Evolutionary conservation across 2,329 filamentous ascomycete species (phyloP), one percentile per base, ranked within the genome.

Genomic region (Alternaria gaisen): DNA sequence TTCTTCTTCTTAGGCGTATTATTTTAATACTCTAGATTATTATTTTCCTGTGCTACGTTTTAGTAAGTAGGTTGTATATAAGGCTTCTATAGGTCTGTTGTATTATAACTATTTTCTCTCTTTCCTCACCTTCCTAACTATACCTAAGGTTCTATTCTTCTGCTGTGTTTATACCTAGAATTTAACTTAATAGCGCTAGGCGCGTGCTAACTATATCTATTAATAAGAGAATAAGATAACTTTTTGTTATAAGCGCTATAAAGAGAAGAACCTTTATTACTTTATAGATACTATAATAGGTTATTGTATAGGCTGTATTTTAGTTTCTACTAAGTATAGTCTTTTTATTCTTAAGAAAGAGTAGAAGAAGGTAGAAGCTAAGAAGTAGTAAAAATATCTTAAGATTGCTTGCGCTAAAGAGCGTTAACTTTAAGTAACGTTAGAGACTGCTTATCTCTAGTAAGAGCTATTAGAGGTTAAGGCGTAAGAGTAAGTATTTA

Each of bases 101-200:
- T 20, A 20, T 20, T 20, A 20, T 20, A 20, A 3, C 20, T 30
- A 5, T 30, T 10, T 10, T 5, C 28, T 18, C 28, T 28, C n/a
- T 20, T 40, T 40, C 11, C 30, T 10, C 14, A 22, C 53, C 24
- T 55, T 47, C 20, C 24, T 55, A 47, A 47, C 42, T 38, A 55
- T 55, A 12, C 53, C 43, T 28, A 55, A 55, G 16, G 40, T 44
- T 11, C 10, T 1, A 5, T 43, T 18, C 8, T 34, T 38, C 6
- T 16, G 12, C n/a, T 9, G 14, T 24, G 2, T 26, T 22, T 12
- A 12, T 43, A 1, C n/a, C 3, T 30, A 38, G 9, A 40, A 10
- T 4, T 40, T 38, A 28, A 55, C 41, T 26, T 14, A 14, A 3
- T 1, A 47, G 42, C 8, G 22, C 26, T 24, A 10, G 6, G 16